These are phyloP conservation scores for Murraya koenigii DNA, from an alignment of 345 rosid genomes.

Conservation along the genomic window DNA sequence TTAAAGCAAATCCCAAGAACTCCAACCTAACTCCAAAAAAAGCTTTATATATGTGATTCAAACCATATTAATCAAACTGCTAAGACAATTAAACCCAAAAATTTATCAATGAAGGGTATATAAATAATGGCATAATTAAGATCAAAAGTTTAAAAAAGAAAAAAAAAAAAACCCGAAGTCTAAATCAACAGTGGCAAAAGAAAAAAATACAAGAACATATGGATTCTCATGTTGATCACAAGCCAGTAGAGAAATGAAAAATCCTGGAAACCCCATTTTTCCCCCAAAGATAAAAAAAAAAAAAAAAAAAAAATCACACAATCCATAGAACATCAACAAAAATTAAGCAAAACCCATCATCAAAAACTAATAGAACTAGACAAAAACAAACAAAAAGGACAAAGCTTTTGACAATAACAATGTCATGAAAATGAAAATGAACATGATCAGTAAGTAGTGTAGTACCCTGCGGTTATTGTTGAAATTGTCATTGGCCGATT, in stretches of 20 bases:
- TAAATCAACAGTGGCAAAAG: neutral
- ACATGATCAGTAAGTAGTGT: neutral
- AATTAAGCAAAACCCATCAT: neutral
- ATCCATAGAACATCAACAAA: slow-evolving; percentile 4
- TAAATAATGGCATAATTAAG: neutral
- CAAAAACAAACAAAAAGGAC: neutral
- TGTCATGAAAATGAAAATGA: slow-evolving; percentile 11
- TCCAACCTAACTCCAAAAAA: neutral
- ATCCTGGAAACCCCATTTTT: neutral
- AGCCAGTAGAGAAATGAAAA: neutral
- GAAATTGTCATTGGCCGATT: slow-evolving; percentile 25
- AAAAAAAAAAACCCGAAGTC: neutral
- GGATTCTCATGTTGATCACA: neutral
- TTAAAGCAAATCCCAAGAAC: neutral
- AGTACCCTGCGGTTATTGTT: slow-evolving; percentile 42
- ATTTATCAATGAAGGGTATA: neutral
- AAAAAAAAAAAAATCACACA: neutral
- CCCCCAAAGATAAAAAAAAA: neutral
- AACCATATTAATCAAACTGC: slow-evolving; percentile 4
- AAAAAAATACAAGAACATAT: neutral
- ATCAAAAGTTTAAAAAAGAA: neutral
- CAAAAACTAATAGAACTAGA: neutral
- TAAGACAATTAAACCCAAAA: neutral
- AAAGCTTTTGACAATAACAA: neutral
- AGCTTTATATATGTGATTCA: neutral